Evolutionary conservation across 2,329 filamentous ascomycete genomes (phyloP), one percentile per base, ranked within the genome.

Genomic region (Penicillium sp.): DNA sequence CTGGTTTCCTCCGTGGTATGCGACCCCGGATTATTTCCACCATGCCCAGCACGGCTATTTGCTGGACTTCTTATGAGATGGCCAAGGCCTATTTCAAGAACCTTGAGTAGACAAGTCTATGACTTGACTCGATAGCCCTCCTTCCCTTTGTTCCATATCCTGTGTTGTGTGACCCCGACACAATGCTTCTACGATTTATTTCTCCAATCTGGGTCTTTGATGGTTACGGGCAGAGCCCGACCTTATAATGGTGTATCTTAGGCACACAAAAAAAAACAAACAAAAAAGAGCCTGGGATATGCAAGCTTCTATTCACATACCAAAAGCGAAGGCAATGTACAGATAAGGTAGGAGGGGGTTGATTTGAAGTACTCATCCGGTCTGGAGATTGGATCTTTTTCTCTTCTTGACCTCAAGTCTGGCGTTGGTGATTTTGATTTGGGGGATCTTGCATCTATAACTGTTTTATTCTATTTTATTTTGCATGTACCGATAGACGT

Each of bases 41-140:
- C 1, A 98, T 98, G 90, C 95, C 95, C 19, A 97, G 93, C 78
- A 99, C 95, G 33, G 95, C 95, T n/a, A 99, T 99, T 71, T 99
- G 95, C 82, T 99, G 95, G 83, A 83, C 83, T 48, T 86, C 85
- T 45, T 88, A 88, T 66, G 85, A 88, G 72, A 85, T 88, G 79
- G 85, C 85, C 43, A 88, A 88, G 75, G 84, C 85, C 13, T 87
- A 87, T 72, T 87, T 88, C 74, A 86, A 86, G 55, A 75, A 71
- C 64, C 64, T 57, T 35, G 65, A 68, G 43, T 68, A 68, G 65
- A 52, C 33, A 37, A 50, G 13, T 51, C 19, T 45, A 35, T 43
- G 33, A 19, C 55, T 53, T 41, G 29, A 29, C 44, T 51, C 31
- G 51, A 46, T 55, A 47, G 46, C 29, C 37, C 53, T 51, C 46